Evolutionary conservation across 305 asterid species (phyloP).

Genomic region (Fraxinus sp.): DNA sequence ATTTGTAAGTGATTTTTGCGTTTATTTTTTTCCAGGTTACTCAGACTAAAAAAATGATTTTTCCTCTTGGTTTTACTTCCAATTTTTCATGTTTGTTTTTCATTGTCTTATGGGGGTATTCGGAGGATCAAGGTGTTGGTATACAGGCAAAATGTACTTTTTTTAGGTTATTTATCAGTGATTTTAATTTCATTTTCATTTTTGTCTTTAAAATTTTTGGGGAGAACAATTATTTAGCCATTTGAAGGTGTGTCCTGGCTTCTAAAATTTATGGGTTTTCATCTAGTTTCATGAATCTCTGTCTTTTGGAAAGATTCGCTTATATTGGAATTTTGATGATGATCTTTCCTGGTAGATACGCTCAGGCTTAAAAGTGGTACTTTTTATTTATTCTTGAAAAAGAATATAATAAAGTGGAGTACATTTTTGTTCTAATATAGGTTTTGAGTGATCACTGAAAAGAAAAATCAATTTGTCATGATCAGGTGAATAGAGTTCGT

Average conservation of each 20-base stretch:
- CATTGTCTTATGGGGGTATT: neutral
- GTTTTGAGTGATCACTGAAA: neutral
- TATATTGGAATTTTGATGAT: neutral
- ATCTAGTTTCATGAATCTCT: slow-evolving; percentile 7
- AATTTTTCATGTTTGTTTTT: neutral
- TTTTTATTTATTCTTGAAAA: neutral
- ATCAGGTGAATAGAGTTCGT: slow-evolving; percentile 23
- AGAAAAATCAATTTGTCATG: slow-evolving; percentile 1
- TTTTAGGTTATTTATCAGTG: neutral
- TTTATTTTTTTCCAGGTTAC: neutral
- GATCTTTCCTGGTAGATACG: neutral
- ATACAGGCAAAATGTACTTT: slow-evolving; percentile 14
- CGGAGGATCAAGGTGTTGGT: slow-evolving; percentile 23
- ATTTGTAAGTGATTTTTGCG: slow-evolving; percentile 31
- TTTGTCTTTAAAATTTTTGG: neutral
- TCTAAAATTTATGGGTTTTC: neutral
- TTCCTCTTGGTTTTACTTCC: neutral
- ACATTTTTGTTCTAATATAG: neutral
- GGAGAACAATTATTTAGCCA: neutral
- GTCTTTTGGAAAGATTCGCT: slow-evolving; percentile 9
- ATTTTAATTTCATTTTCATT: neutral
- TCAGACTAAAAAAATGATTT: neutral
- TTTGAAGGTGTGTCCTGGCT: slow-evolving; percentile 24
- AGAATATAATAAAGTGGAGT: slow-evolving; percentile 1
- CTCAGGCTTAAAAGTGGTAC: neutral